Conservation (phyloP, 768 basidiomycete genomes). For the Phylloporus arenicola region DNA sequence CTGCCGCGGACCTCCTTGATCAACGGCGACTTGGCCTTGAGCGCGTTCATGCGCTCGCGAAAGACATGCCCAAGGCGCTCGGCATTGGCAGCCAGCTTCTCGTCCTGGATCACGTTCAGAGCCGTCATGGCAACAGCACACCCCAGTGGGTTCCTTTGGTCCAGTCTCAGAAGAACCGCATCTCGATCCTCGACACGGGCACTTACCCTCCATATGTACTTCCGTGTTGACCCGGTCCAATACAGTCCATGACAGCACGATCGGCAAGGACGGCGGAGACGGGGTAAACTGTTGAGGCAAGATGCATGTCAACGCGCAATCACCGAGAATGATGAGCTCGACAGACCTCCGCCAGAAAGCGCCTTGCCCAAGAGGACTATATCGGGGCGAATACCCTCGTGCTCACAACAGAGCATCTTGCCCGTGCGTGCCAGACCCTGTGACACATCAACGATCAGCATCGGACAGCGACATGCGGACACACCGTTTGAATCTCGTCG, state of each 20-base stretch:
- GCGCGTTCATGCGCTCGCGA: constrained; percentile 53
- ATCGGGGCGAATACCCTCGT: constrained; percentile 86
- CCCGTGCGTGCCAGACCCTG: constrained; percentile 91
- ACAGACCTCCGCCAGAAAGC: constrained; percentile 86
- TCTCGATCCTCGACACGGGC: background rate
- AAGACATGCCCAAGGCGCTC: constrained; percentile 74
- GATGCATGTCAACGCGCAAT: constrained; percentile 5
- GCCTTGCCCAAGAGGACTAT: constrained; percentile 94
- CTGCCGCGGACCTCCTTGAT: constrained; percentile 77
- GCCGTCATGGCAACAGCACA: constrained; percentile 96
- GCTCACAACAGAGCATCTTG: constrained; percentile 87
- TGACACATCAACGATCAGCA: constrained; percentile 1
- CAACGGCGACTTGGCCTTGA: constrained; percentile 55
- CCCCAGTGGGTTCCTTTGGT: constrained; percentile 78
- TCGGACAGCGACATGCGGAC: constrained; percentile 8
- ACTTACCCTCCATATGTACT: constrained; percentile 89
- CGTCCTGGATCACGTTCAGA: constrained; percentile 83
- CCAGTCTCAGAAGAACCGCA: background rate
- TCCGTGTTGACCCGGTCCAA: constrained; percentile 92
- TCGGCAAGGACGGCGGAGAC: constrained; percentile 93
- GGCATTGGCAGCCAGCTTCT: constrained; percentile 79
- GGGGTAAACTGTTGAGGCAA: constrained; percentile 66
- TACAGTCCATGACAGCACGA: constrained; percentile 89
- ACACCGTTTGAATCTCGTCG: constrained; percentile 95
- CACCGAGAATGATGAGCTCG: background rate